Conservation (phyloP, 352 stramenopile species). For the Phytophthora sojae region DNA sequence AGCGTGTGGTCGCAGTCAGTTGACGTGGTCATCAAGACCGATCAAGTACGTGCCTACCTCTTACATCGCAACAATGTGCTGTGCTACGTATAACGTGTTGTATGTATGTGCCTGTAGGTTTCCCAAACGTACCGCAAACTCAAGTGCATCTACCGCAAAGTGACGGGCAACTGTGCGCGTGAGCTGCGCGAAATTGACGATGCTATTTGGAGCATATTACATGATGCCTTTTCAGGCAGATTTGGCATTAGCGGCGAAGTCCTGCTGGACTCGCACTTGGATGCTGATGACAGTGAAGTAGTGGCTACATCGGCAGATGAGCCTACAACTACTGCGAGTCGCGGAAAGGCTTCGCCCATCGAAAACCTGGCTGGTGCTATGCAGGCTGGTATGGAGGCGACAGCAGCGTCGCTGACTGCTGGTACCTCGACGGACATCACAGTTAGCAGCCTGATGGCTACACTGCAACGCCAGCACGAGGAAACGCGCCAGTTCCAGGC, state of each 20-base stretch:
- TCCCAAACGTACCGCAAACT: too few relatives aligned
- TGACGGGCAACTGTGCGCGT: slow-evolving; percentile 70
- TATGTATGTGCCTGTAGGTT: too few relatives aligned
- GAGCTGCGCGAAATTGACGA: slow-evolving; percentile 66
- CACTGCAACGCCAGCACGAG: neutral
- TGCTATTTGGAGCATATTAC: slow-evolving; percentile 32
- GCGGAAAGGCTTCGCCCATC: slow-evolving; percentile 1
- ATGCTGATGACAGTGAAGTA: slow-evolving; percentile 1
- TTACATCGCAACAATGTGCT: too few relatives aligned
- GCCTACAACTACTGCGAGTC: neutral
- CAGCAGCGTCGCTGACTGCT: neutral
- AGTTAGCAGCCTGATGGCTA: neutral
- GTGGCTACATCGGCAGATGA: neutral
- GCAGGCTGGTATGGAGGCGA: slow-evolving; percentile 7
- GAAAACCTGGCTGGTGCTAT: slow-evolving; percentile 6
- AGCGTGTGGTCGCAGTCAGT: slow-evolving; percentile 15
- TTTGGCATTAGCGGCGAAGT: slow-evolving; percentile 12
- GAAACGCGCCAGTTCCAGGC: slow-evolving; percentile 6
- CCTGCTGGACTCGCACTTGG: slow-evolving; percentile 6
- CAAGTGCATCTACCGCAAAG: too few relatives aligned
- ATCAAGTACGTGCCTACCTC: too few relatives aligned
- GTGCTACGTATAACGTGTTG: too few relatives aligned
- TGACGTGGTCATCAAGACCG: neutral
- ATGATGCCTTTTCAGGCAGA: slow-evolving; percentile 7
- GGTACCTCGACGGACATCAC: neutral